These are phyloP conservation scores for Scedosporium apiospermum DNA, from an alignment of 2,329 filamentous ascomycete species.

Conservation along the genomic window DNA sequence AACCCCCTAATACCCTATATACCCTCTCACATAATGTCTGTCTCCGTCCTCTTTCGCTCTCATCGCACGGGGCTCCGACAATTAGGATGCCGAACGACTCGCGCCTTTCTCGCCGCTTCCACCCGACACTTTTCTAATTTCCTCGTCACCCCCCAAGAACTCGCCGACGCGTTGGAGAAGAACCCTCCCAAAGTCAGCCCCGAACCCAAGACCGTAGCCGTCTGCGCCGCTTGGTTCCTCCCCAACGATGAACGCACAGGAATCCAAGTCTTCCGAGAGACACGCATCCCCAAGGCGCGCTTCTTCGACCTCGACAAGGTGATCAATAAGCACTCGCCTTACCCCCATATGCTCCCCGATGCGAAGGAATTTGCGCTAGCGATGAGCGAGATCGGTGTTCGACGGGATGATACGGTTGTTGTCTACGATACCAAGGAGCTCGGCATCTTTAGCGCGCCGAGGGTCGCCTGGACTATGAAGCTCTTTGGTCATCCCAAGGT, in stretches of 20 bases:
- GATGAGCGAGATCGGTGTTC: slow-evolving; percentile 83
- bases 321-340: slow-evolving; percentile 78
- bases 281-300: slow-evolving; percentile 77
- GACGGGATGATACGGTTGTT: slow-evolving; percentile 78
- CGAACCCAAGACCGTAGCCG: slow-evolving; percentile 72
- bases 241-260: slow-evolving; percentile 84
- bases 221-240: slow-evolving; percentile 94
- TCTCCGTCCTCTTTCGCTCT: slow-evolving; percentile 2
- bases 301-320: slow-evolving; percentile 96
- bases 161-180: slow-evolving; percentile 71
- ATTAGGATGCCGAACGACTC: background rate
- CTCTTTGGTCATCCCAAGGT: slow-evolving; percentile 85
- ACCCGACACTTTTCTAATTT: slow-evolving; percentile 57
- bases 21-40: slow-evolving; percentile 2
- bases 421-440: slow-evolving; percentile 89
- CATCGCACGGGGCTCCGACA: slow-evolving; percentile 2
- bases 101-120: background rate
- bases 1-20: background rate
- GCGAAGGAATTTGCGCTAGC: slow-evolving; percentile 73
- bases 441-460: slow-evolving; percentile 87
- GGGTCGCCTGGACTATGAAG: slow-evolving; percentile 87
- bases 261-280: slow-evolving; percentile 68
- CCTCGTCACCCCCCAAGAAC: slow-evolving; percentile 75
- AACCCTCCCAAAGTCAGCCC: slow-evolving; percentile 75
- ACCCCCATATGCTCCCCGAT: slow-evolving; percentile 92